Evolutionary conservation across 2,329 filamentous ascomycete species (phyloP).

Genomic region (Cercospora citrullina): DNA sequence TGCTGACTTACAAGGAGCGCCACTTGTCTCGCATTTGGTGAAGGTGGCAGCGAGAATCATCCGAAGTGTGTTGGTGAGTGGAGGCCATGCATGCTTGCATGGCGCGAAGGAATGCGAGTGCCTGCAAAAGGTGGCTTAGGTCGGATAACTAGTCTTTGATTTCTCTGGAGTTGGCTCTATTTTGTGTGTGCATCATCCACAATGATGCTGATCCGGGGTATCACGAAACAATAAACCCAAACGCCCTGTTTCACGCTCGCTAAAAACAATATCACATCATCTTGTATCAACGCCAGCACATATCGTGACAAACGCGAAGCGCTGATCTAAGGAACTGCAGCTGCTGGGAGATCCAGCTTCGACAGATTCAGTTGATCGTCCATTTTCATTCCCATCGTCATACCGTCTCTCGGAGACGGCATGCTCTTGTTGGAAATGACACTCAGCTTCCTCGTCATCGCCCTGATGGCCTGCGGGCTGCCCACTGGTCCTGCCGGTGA

Average conservation of each 20-base stretch:
- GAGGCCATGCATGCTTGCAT: neutral
- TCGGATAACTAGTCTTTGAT: neutral
- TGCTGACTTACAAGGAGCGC: neutral
- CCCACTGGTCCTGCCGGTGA: conserved; percentile 12
- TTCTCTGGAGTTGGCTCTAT: neutral
- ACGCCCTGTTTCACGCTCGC: conserved; percentile 1
- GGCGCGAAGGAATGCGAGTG: conserved; percentile 1
- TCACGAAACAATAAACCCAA: conserved; percentile 2
- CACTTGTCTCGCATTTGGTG: neutral
- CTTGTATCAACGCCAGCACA: neutral
- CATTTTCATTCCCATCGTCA: conserved; percentile 34
- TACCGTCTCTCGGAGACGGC: conserved; percentile 30
- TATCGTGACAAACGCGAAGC: neutral
- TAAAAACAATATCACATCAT: neutral
- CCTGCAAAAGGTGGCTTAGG: conserved; percentile 2
- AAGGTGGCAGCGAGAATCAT: neutral
- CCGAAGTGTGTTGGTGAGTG: neutral
- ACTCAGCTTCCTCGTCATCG: conserved; percentile 29
- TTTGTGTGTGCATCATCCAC: neutral
- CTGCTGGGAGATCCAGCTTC: conserved; percentile 16
- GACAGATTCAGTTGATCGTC: conserved; percentile 22
- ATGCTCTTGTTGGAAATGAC: conserved; percentile 26
- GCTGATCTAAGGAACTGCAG: conserved; percentile 12
- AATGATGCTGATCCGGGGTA: conserved; percentile 1
- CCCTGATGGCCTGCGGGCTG: conserved; percentile 22